phyloP scores from a whole-genome alignment of 2,329 filamentous ascomycete genomes.

The Alternaria metachromatica region DNA sequence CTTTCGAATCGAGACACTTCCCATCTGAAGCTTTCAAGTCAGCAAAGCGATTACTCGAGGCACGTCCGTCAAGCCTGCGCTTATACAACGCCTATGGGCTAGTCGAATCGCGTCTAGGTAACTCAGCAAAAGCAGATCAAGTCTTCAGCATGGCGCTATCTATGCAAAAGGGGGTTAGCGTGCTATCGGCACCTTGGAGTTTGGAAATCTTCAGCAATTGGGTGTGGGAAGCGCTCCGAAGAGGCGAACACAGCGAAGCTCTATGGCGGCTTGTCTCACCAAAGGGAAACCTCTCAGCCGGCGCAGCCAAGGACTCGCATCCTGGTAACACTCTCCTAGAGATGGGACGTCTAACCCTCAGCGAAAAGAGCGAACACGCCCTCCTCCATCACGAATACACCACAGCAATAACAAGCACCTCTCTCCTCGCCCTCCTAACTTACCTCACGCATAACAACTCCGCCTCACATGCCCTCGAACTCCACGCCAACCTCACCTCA shows the following conservation, averaged over 20 bases:
- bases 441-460: conserved; percentile 64
- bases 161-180: conserved; percentile 56
- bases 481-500: conserved; percentile 39
- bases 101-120: conserved; percentile 68
- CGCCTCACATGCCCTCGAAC: conserved; percentile 47
- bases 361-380: conserved; percentile 57
- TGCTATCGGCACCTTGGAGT: conserved; percentile 59
- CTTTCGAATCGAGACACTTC: conserved; percentile 67
- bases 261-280: conserved; percentile 45
- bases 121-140: conserved; percentile 64
- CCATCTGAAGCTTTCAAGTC: conserved; percentile 66
- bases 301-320: neutral
- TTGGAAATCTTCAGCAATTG: conserved; percentile 62
- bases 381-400: conserved; percentile 55
- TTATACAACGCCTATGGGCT: conserved; percentile 83
- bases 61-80: conserved; percentile 65
- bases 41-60: conserved; percentile 77
- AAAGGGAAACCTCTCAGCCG: conserved; percentile 16
- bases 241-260: conserved; percentile 44
- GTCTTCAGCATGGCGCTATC: conserved; percentile 73
- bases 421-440: conserved; percentile 68
- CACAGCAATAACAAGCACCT: conserved; percentile 61
- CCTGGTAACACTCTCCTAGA: conserved; percentile 20
- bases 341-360: conserved; percentile 22
- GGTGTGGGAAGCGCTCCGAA: conserved; percentile 70